Evolutionary conservation across 345 rosid species (phyloP).

Genomic region (Citrus unshiu): DNA sequence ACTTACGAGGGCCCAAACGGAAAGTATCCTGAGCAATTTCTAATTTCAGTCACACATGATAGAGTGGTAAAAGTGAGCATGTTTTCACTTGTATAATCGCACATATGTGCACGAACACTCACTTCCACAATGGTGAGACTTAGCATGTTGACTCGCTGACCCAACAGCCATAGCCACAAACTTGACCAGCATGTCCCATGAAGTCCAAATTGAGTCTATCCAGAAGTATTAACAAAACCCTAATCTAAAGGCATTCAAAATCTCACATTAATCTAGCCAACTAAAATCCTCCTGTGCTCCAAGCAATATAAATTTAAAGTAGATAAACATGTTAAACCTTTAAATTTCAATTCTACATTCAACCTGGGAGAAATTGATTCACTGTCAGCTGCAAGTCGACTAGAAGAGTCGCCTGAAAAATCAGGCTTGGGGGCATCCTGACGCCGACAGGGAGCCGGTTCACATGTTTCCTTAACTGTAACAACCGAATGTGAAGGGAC

Average conservation of each 20-base stretch:
- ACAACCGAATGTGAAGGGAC: constrained; percentile 25
- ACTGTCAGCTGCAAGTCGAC: constrained; percentile 10
- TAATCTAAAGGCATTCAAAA: neutral
- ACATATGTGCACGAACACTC: neutral
- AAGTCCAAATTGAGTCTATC: neutral
- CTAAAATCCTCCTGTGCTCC: neutral
- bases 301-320: neutral
- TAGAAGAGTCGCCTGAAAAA: constrained; percentile 9
- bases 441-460: constrained; percentile 8
- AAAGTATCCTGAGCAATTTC: neutral
- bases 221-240: neutral
- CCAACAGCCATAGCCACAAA: neutral
- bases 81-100: neutral
- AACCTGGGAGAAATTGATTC: constrained; percentile 34
- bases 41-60: neutral
- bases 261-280: neutral
- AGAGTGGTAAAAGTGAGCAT: neutral
- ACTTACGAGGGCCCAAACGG: neutral
- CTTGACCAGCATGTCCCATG: neutral
- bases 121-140: neutral
- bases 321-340: neutral
- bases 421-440: constrained; percentile 19
- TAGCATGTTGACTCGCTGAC: neutral
- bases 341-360: neutral
- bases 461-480: constrained; percentile 24